Evolutionary conservation across 1,284 basidiomycete genomes (phyloP).

Genomic region (Pseudozyma sp.): DNA sequence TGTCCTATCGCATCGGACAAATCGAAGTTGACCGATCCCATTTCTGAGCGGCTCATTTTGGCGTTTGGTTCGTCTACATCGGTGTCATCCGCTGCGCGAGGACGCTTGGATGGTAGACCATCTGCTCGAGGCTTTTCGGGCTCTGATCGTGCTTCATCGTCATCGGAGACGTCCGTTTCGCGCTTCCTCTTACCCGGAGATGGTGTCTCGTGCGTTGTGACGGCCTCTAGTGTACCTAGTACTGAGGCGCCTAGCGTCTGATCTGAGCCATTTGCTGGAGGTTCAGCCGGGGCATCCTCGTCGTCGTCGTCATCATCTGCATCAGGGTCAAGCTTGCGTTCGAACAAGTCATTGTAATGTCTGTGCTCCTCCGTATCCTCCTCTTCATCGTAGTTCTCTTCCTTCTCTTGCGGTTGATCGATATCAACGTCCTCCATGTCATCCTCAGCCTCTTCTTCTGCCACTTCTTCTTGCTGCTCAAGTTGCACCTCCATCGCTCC

Average conservation of each 20-base stretch:
- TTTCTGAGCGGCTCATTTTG: conserved; percentile 40
- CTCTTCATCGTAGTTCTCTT: conserved; percentile 17
- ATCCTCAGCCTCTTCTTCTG: conserved; percentile 7
- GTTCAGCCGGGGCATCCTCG: conserved; percentile 1
- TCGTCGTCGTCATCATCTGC: conserved; percentile 45
- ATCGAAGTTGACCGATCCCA: conserved; percentile 36
- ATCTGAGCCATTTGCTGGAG: conserved; percentile 1
- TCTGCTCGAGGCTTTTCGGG: conserved; percentile 23
- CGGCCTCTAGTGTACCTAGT: conserved; percentile 29
- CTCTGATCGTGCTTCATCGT: neutral
- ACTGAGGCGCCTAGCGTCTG: conserved; percentile 39
- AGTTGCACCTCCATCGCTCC: conserved; percentile 15
- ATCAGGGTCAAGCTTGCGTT: conserved; percentile 49
- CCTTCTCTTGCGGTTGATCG: neutral
- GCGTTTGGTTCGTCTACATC: conserved; percentile 18
- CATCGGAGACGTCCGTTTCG: conserved; percentile 2
- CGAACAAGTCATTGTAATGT: conserved; percentile 47
- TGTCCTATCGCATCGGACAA: conserved; percentile 37
- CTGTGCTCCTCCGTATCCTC: conserved; percentile 43
- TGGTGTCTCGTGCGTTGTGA: conserved; percentile 1
- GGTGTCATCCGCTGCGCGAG: conserved; percentile 9
- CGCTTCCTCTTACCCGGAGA: conserved; percentile 29
- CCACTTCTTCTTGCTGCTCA: neutral
- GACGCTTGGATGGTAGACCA: conserved; percentile 27
- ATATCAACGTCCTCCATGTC: conserved; percentile 44